Base-by-base conservation (phyloP, 176 grass and related monocot species). In the Pontederia crassipes region DNA sequence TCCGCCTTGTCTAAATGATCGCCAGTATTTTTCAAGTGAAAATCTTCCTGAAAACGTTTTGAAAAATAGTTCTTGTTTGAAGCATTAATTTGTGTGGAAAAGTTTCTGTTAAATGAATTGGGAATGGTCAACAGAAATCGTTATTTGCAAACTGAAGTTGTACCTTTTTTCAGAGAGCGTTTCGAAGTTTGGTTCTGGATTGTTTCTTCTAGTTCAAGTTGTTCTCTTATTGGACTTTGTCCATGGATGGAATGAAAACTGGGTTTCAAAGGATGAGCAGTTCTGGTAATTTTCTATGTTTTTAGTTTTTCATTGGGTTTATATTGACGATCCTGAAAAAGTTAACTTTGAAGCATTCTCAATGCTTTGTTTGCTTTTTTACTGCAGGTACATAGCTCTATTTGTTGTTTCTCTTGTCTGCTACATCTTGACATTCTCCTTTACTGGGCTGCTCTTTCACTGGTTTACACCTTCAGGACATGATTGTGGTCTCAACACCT, bases 171-270 rank as follows among this genome's bases (percentile, higher is more conserved):
- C 71, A 98, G 93, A 98, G 69, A 88, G 84, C 0, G 79, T 89
- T 61, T 90, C 93, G 59, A 98, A 98, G 76, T 98, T 98, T 58
- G 93, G 93, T 11, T 98, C 93, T 50, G 93, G 93, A 74, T 55
- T 98, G 17, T 98, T 98, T 74, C 93, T 98, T 54, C 84, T 98
- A 5, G 93, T 98, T 66, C 93, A 98, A 67, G 93, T 98, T 29
- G 81, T 98, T 75, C 93, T 98, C 67, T 76, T 98, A 67, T 75
- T 98, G 65, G 93, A 98, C 46, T 92, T 98, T 45, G 88, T 98
- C 52, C 93, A 98, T 28, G 93, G 87, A 68, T 98, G 93, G 88
- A 98, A 98, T 28, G 88, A 92, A 52, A 98, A 70, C 74, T 98
- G 93, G 93, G 84, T 98, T 0, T 72, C 93, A 5, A 98, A 92